Conservation (phyloP, 208 protist species). For the Acanthamoeba culbertsoni region DNA sequence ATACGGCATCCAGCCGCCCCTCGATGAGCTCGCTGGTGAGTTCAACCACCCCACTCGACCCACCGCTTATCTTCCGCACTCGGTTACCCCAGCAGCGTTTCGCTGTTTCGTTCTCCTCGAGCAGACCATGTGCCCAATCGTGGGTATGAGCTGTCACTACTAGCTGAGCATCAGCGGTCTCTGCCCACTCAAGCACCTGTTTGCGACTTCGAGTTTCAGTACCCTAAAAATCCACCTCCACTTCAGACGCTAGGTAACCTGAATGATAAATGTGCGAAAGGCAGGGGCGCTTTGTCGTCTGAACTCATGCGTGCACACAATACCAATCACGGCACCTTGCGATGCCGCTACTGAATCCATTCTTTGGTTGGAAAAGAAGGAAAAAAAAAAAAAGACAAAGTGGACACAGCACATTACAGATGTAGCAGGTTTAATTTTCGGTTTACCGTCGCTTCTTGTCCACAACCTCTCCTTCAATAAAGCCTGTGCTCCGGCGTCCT, state of each 20-base stretch:
- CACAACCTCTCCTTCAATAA: slow-evolving; percentile 13
- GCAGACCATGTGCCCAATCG: background rate
- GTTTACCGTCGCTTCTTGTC: slow-evolving; percentile 18
- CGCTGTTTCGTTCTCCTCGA: background rate
- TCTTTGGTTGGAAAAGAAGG: background rate
- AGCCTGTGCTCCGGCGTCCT: background rate
- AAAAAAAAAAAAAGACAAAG: background rate
- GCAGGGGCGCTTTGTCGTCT: background rate
- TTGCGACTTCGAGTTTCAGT: no score
- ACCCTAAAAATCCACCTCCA: no score
- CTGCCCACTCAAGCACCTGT: background rate
- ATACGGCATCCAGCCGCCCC: background rate
- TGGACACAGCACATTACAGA: no score
- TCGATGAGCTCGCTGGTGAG: slow-evolving; percentile 41
- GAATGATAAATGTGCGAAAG: background rate
- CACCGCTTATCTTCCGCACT: background rate
- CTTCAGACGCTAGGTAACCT: no score
- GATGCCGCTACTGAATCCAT: background rate
- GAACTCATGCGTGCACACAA: background rate
- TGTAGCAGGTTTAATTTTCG: no score
- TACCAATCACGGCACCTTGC: background rate
- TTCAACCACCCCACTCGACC: background rate
- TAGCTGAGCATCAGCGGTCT: background rate
- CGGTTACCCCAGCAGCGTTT: background rate
- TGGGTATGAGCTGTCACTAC: background rate